Evolutionary conservation across 2,329 filamentous ascomycete genomes (phyloP).

Genomic region (Camptophora hylomeconis): DNA sequence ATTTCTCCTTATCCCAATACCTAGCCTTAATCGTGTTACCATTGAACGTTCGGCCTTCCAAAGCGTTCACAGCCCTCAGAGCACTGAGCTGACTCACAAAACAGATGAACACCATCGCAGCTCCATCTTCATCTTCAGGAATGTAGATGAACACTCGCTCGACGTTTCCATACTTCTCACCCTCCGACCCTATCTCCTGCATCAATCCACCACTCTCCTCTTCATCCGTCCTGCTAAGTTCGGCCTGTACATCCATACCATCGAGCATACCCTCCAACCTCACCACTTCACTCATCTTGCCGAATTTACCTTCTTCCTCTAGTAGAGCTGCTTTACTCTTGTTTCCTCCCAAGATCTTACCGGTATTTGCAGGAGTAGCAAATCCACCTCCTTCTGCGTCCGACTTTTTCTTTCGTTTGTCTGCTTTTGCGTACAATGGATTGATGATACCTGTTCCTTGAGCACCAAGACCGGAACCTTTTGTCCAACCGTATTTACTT

Average conservation of each 20-base stretch:
- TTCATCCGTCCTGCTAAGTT: constrained; percentile 59
- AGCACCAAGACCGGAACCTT: constrained; percentile 77
- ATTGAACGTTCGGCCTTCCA: constrained; percentile 78
- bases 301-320: constrained; percentile 44
- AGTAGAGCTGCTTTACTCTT: constrained; percentile 38
- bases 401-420: constrained; percentile 67
- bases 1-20: constrained; percentile 73
- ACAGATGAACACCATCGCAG: constrained; percentile 71
- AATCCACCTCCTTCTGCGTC: constrained; percentile 71
- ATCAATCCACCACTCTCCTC: constrained; percentile 53
- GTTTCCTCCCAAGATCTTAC: constrained; percentile 65
- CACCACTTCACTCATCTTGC: constrained; percentile 68
- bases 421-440: constrained; percentile 69
- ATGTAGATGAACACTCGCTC: constrained; percentile 58
- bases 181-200: constrained; percentile 90
- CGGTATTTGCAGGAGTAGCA: constrained; percentile 53
- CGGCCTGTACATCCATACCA: constrained; percentile 65
- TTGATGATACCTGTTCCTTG: constrained; percentile 71
- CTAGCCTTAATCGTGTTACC: constrained; percentile 70
- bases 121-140: constrained; percentile 28
- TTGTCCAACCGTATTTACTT: constrained; percentile 86
- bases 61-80: constrained; percentile 74
- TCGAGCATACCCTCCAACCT: constrained; percentile 76
- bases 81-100: constrained; percentile 80
- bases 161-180: constrained; percentile 73